Conservation (phyloP, 2,329 filamentous ascomycete genomes). For the Diaporthe citriasiana region DNA sequence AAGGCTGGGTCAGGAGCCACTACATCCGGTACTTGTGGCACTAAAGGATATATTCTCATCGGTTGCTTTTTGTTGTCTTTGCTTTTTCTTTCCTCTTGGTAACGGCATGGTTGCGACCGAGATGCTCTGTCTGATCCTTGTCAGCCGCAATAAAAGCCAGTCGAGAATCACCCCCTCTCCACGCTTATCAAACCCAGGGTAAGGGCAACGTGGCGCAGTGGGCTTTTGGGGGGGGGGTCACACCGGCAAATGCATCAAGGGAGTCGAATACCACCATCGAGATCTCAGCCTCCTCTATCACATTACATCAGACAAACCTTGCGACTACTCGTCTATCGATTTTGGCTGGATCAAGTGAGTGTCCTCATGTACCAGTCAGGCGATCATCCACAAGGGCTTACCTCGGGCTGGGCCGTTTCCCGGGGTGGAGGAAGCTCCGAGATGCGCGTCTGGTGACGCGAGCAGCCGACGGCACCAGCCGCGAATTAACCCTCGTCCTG, state of each 20-base stretch:
- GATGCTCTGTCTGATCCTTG: constrained; percentile 1
- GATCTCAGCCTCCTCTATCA: neutral
- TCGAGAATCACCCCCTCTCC: neutral
- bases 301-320: constrained; percentile 25
- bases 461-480: constrained; percentile 25
- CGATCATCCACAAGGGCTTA: neutral
- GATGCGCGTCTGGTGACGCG: constrained; percentile 8
- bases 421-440: neutral
- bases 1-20: neutral
- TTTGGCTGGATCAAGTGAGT: constrained; percentile 16
- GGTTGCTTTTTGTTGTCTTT: neutral
- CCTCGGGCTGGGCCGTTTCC: neutral
- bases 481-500: constrained; percentile 17
- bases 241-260: neutral
- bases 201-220: neutral
- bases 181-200: neutral
- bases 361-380: constrained; percentile 6
- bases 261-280: neutral
- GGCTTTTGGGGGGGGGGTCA: neutral
- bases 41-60: neutral
- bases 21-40: neutral
- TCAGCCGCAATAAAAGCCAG: neutral
- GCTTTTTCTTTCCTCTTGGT: neutral
- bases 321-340: neutral
- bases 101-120: neutral